Base-by-base conservation (phyloP, 2,329 filamentous ascomycete species). In the Cladosporium sp. region DNA sequence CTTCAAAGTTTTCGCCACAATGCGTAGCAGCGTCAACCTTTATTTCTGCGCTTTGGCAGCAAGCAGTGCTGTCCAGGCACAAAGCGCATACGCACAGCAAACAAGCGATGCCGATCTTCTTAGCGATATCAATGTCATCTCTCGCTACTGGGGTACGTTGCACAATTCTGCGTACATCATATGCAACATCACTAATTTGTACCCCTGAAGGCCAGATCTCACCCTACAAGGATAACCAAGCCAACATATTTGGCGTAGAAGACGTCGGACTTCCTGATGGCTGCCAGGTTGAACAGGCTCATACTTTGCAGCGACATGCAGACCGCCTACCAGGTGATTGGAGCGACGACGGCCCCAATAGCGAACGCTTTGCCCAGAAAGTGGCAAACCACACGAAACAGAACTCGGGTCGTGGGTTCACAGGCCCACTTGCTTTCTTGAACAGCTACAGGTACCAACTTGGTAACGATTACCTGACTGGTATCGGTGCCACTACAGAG, bases 261-360 rank as follows among this genome's bases (percentile, higher is more conserved):
- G 76, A 81, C 63, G 77, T 81, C 33, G 82, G 81, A 5, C 72
- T 83, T 8, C 85, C 85, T 0, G 75, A 80, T 56, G 83, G 83
- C n/a, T 87, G 85, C 74, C 83, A 85, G 72, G 75, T 86, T 64
- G 81, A 84, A 66, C 83, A 86, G 71, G 83, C 78, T 0, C 84
- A 86, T 68, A 76, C 61, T 6, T 78, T 87, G 18, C 84, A 86
- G 70, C 80, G 85, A 31, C 85, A 87, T 72, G 82, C 83, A 0
- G 78, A 86, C 67, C 80, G 85, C 28, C 86, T 84, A 52, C 82
- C 83, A 3, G 83, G 80, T 0, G 56, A 76, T 21, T 77, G 74
- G 66, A 76, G 75, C 31, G 78, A 84, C 67, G 85, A 87, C 68
- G 84, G 82, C 1, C 69, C 67, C 26, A 84, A 83, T 68, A 80